Base-by-base conservation (phyloP, 2,329 filamentous ascomycete species). In the Chaetomiaceae sp. region DNA sequence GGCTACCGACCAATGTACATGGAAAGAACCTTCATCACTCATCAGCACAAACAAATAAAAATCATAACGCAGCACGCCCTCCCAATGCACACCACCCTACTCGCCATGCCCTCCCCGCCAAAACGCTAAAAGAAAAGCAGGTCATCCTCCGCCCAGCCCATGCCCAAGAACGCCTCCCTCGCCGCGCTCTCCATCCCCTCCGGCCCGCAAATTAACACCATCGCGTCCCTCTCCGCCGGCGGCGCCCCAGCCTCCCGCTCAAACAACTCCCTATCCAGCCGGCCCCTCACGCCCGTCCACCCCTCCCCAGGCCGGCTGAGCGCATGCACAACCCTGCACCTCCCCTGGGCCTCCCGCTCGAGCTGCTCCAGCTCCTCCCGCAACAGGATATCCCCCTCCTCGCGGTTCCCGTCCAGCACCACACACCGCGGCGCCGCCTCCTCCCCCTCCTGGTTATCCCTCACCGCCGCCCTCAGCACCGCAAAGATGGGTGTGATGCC, bases 401-500 rank as follows among this genome's bases (percentile, higher is more conserved):
- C 60, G 11, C 87, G 71, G 58, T 96, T 96, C 0, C 88, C 88
- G 58, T 95, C 75, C 0, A 96, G 68, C 0, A 96, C 73, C 1
- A 84, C 67, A 59, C 88, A 95, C 2, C 63, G 68, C 0, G 86
- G 93, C 8, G 64, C 55, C 58, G 91, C 86, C 0, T 95, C 89
- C 52, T 95, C 89, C 52, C 84, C 81, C 42, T 86, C 77, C 7
- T n/a, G n/a, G n/a, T n/a, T n/a, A n/a, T n/a, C n/a, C n/a, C 73
- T 60, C 63, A 89, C 75, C 0, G 94, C 78, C 0, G 86, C 84
- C 6, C 86, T 73, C 42, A 94, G 70, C 3, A 95, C 86, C 60
- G 93, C 86, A 62, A 83, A 93, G 53, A 95, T 86, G 0, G 90
- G 90, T n/a, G 90, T 95, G 59, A 96, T 85, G 1, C 90, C 90